Conservation (phyloP, 202 grass and related monocot genomes). For the Brachypodium distachyon region DNA sequence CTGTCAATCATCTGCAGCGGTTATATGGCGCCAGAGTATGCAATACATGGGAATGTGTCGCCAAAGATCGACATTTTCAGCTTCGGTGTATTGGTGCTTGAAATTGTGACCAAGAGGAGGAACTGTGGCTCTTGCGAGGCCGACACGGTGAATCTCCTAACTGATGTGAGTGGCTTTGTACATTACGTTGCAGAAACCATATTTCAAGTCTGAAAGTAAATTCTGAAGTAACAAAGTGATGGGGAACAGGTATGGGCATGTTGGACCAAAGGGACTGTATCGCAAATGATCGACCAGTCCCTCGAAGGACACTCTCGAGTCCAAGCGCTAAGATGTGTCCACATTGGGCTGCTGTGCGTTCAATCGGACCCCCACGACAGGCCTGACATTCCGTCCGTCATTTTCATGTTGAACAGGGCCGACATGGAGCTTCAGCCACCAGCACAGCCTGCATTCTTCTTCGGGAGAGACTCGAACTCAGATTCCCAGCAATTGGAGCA, state of each 20-base stretch:
- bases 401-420: constrained; percentile 35
- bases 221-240: neutral
- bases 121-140: neutral
- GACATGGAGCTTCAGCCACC: constrained; percentile 25
- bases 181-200: neutral
- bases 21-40: constrained; percentile 23
- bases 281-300: constrained; percentile 15
- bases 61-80: constrained; percentile 31
- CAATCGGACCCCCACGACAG: constrained; percentile 31
- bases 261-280: constrained; percentile 21
- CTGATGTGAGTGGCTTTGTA: constrained; percentile 9
- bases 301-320: constrained; percentile 3
- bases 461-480: neutral
- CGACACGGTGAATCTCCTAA: constrained; percentile 16
- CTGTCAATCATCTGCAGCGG: constrained; percentile 15
- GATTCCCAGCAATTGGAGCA: neutral
- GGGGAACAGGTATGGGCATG: constrained; percentile 19
- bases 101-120: constrained; percentile 22
- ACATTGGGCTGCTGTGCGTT: constrained; percentile 40
- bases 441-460: constrained; percentile 25
- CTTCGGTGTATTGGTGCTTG: constrained; percentile 27
- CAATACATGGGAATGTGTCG: constrained; percentile 15
- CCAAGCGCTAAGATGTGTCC: constrained; percentile 25
- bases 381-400: constrained; percentile 33
- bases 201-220: neutral